These are phyloP conservation scores for Backusella circina DNA, from an alignment of 192 early-diverging fungal species.

Conservation along the genomic window DNA sequence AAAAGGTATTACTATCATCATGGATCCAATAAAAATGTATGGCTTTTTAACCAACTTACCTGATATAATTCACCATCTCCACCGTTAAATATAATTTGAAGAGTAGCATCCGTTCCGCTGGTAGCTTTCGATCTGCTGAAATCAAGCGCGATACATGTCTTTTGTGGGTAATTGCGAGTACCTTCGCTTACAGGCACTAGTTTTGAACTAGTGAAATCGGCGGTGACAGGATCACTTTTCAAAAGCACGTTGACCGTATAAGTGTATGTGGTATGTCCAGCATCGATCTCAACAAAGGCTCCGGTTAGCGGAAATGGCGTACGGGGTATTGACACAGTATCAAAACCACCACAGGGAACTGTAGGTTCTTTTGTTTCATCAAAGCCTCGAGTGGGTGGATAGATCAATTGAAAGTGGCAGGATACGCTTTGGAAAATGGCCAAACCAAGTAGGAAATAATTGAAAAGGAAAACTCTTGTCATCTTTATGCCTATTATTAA, in stretches of 20 bases:
- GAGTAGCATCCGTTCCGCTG: conserved; percentile 45
- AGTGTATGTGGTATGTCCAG: conserved; percentile 35
- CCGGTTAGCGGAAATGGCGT: conserved; percentile 39
- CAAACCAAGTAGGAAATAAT: background rate
- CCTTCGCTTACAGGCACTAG: conserved; percentile 12
- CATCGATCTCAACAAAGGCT: conserved; percentile 40
- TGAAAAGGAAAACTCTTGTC: background rate
- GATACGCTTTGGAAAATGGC: conserved; percentile 30
- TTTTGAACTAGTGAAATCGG: conserved; percentile 33
- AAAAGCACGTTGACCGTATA: conserved; percentile 39
- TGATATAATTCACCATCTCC: conserved; percentile 49
- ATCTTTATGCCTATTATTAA: background rate
- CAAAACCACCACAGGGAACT: conserved; percentile 49
- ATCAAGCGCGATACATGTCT: conserved; percentile 38
- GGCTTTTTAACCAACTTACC: conserved; percentile 2
- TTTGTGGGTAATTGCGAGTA: conserved; percentile 29
- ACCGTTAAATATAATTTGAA: conserved; percentile 50
- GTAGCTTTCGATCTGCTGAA: conserved; percentile 30
- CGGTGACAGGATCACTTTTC: conserved; percentile 36
- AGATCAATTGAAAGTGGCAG: conserved; percentile 47
- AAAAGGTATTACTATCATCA: background rate
- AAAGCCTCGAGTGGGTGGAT: conserved; percentile 45
- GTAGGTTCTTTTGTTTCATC: conserved; percentile 38
- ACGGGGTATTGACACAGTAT: conserved; percentile 27
- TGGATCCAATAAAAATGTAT: background rate